Percentiles rank a stretch among this genome's conserved stretches.
Evolutionary conservation across 768 basidiomycete species (phyloP).

Genomic region (Xerocomellus dryophilus): DNA sequence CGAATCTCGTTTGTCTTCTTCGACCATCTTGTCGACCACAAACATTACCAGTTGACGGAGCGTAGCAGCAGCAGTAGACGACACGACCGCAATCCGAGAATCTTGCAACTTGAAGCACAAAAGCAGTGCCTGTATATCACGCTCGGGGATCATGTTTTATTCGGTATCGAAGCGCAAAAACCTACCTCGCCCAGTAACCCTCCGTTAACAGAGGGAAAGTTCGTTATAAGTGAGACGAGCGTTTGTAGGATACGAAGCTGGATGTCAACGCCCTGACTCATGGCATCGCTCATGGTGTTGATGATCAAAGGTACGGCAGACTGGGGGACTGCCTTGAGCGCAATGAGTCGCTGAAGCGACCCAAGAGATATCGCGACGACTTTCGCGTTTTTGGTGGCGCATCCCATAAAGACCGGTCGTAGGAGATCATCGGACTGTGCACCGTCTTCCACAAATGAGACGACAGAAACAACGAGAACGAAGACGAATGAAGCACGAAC

Average conservation of each 20-base stretch:
- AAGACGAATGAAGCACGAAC: constrained; percentile 24
- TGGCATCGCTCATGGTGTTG: constrained; percentile 79
- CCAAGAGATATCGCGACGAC: constrained; percentile 90
- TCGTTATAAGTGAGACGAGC: constrained; percentile 85
- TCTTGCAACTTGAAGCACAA: constrained; percentile 95
- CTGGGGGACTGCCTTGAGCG: constrained; percentile 80
- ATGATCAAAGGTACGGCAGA: constrained; percentile 77
- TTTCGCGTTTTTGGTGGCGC: constrained; percentile 90
- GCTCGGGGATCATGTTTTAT: background rate
- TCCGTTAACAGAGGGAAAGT: constrained; percentile 80
- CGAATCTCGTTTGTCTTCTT: constrained; percentile 57
- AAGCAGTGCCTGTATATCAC: constrained; percentile 66
- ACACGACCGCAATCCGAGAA: constrained; percentile 92
- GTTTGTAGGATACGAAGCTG: constrained; percentile 93
- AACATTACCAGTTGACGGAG: constrained; percentile 97
- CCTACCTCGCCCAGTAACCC: constrained; percentile 76
- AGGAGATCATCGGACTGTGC: constrained; percentile 79
- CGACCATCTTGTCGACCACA: constrained; percentile 89
- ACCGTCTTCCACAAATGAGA: constrained; percentile 48
- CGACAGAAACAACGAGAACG: background rate
- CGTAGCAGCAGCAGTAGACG: constrained; percentile 94
- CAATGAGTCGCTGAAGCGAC: constrained; percentile 86
- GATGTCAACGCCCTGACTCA: constrained; percentile 94
- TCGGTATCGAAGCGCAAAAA: constrained; percentile 3
- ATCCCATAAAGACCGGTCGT: constrained; percentile 89